Conservation (phyloP, 2,329 filamentous ascomycete genomes). For the Verticillium nubilum region DNA sequence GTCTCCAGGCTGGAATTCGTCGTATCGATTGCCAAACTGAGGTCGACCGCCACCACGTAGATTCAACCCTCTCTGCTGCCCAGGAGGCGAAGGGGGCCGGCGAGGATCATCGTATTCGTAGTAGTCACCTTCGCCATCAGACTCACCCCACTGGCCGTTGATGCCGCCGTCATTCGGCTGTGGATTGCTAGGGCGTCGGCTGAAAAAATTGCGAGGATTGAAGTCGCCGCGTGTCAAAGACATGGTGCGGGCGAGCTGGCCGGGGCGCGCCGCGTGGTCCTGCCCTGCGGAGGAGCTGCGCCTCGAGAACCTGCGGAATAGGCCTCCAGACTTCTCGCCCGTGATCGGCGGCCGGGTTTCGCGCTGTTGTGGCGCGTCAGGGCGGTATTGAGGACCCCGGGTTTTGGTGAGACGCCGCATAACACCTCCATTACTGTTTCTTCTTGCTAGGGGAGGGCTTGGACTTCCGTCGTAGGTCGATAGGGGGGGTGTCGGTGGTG, state of each 20-base stretch:
- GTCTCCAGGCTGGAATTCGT: conserved; percentile 50
- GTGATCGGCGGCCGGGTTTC: conserved; percentile 46
- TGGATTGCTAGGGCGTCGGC: conserved; percentile 32
- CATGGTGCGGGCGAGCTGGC: conserved; percentile 49
- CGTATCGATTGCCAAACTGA: conserved; percentile 12
- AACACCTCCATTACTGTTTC: conserved; percentile 26
- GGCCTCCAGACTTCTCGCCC: conserved; percentile 21
- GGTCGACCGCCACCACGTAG: conserved; percentile 31
- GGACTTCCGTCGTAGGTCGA: conserved; percentile 39
- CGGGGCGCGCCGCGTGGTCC: conserved; percentile 20
- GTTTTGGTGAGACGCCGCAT: conserved; percentile 40
- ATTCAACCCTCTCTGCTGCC: conserved; percentile 10
- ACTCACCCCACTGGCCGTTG: conserved; percentile 46
- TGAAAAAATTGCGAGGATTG: conserved; percentile 34
- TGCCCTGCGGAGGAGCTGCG: conserved; percentile 28
- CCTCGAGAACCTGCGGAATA: conserved; percentile 30
- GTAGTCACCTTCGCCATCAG: conserved; percentile 33
- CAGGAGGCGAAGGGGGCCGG: conserved; percentile 9
- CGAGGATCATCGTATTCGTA: conserved; percentile 21
- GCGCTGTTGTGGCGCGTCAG: conserved; percentile 30
- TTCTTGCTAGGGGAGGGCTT: conserved; percentile 27
- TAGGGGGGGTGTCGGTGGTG: conserved; percentile 59
- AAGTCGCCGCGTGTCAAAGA: conserved; percentile 54
- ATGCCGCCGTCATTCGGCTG: conserved; percentile 45
- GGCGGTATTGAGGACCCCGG: conserved; percentile 26